Conservation (phyloP, 257 asterid genomes). For the Eustoma russellianum region DNA sequence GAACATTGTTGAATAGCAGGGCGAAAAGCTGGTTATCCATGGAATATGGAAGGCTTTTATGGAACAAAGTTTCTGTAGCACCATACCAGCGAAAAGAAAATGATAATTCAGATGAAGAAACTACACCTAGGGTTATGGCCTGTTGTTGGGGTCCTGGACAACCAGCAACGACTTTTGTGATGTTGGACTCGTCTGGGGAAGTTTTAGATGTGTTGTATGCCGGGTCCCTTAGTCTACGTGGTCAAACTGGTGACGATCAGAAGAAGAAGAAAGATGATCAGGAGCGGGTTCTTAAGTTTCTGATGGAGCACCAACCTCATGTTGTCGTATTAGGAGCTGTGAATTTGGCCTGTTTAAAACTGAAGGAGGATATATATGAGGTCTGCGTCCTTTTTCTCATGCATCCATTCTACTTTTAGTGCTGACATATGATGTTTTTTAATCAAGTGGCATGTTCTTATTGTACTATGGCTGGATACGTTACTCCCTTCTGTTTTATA, state of each 20-base stretch:
- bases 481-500: no score
- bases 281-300: conserved; percentile 85
- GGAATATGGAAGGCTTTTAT: conserved; percentile 76
- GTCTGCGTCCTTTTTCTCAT: conserved; percentile 23
- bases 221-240: conserved; percentile 76
- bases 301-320: conserved; percentile 98
- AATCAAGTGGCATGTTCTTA: no score
- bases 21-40: conserved; percentile 69
- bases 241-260: conserved; percentile 77
- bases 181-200: conserved; percentile 98
- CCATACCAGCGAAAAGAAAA: conserved; percentile 82
- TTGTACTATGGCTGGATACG: no score
- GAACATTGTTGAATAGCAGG: conserved; percentile 58
- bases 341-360: conserved; percentile 76
- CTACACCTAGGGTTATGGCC: conserved; percentile 94
- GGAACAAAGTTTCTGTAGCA: conserved; percentile 84
- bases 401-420: background rate
- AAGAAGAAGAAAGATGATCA: conserved; percentile 93
- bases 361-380: conserved; percentile 96
- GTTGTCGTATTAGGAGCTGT: conserved; percentile 91
- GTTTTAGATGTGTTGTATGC: conserved; percentile 82
- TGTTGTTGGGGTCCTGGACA: conserved; percentile 99
- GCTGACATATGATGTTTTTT: no score
- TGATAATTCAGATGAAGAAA: conserved; percentile 77
- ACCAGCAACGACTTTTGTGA: conserved; percentile 92